Evolutionary conservation across 257 asterid genomes (phyloP).

Genomic region (Scutellaria barbata): DNA sequence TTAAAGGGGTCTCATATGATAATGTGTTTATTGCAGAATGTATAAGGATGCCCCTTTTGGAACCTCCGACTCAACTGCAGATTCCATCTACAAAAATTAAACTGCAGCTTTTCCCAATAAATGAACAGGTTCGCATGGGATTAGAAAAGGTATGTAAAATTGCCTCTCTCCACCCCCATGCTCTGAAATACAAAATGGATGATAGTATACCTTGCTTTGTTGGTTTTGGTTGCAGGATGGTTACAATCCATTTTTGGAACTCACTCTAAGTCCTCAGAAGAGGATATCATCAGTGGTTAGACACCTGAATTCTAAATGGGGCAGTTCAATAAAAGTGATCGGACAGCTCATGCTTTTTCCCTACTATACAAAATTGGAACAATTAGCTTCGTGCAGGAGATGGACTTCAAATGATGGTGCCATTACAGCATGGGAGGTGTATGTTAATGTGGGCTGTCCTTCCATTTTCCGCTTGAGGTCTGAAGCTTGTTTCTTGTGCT

Average conservation of each 20-base stretch:
- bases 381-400: conserved; percentile 55
- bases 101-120: conserved; percentile 86
- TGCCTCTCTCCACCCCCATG: neutral
- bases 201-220: neutral
- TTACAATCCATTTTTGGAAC: conserved; percentile 87
- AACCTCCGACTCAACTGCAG: conserved; percentile 42
- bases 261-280: conserved; percentile 69
- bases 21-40: conserved; percentile 37
- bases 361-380: conserved; percentile 51
- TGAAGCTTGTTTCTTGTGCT: conserved; percentile 33
- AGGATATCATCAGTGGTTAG: conserved; percentile 81
- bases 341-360: conserved; percentile 83
- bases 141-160: conserved; percentile 66
- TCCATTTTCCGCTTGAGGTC: conserved; percentile 82
- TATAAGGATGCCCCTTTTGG: conserved; percentile 33
- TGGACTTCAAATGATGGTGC: conserved; percentile 69
- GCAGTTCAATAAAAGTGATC: conserved; percentile 44
- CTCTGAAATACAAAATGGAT: conserved; percentile 5
- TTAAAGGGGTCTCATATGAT: conserved; percentile 23
- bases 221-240: conserved; percentile 62
- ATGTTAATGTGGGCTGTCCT: conserved; percentile 62
- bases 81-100: conserved; percentile 65
- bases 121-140: conserved; percentile 54
- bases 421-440: conserved; percentile 73
- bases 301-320: conserved; percentile 85